Percentiles rank a stretch among this genome's conserved stretches.
phyloP scores from a whole-genome alignment of 805 yeast species.

The Suhomyces vadensis region DNA sequence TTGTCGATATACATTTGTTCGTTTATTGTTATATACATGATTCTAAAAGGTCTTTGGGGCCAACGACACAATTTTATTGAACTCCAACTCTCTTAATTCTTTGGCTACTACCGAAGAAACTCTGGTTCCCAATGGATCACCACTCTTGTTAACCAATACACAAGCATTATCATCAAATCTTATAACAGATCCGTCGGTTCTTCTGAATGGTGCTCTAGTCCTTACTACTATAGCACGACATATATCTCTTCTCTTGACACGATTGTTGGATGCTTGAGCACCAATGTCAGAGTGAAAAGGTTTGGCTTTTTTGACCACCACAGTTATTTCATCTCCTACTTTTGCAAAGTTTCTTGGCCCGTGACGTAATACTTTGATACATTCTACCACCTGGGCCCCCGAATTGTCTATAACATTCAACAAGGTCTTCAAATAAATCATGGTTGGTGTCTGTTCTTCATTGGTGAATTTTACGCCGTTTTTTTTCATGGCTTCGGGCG shows the following conservation, averaged over 20 bases:
- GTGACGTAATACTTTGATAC: slow-evolving; percentile 91
- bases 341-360: slow-evolving; percentile 79
- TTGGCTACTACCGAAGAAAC: slow-evolving; percentile 87
- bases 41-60: slow-evolving; percentile 66
- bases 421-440: slow-evolving; percentile 88
- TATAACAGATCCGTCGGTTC: slow-evolving; percentile 85
- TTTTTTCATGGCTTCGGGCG: slow-evolving; percentile 2
- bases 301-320: slow-evolving; percentile 88
- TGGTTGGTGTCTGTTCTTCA: slow-evolving; percentile 24
- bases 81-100: slow-evolving; percentile 81
- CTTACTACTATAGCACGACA: slow-evolving; percentile 95
- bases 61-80: slow-evolving; percentile 80
- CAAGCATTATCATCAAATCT: slow-evolving; percentile 97
- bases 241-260: slow-evolving; percentile 93
- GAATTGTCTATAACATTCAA: slow-evolving; percentile 92
- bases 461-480: slow-evolving; percentile 1
- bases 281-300: slow-evolving; percentile 70
- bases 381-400: slow-evolving; percentile 92
- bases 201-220: slow-evolving; percentile 72
- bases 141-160: slow-evolving; percentile 86
- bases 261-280: slow-evolving; percentile 70
- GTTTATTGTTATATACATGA: slow-evolving; percentile 4
- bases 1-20: too few species aligned
- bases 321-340: slow-evolving; percentile 91
- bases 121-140: slow-evolving; percentile 94